phyloP scores from a whole-genome alignment of 192 early-diverging fungal species.

The Coemansia umbellata region DNA sequence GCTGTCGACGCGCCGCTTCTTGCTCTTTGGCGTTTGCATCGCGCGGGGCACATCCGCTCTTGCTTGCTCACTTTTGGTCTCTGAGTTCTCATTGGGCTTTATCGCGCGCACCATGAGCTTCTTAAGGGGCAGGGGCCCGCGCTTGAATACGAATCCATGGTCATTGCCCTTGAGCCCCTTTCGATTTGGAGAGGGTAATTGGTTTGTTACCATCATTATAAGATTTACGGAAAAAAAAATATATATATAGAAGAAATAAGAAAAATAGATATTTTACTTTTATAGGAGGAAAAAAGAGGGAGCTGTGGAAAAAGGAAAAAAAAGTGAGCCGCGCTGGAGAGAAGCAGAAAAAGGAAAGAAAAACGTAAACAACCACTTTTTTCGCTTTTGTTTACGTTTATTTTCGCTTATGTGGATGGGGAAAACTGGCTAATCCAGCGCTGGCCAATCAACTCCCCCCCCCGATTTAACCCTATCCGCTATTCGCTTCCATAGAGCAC shows the following conservation, averaged over 20 bases:
- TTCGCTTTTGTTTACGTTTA: conserved; percentile 20
- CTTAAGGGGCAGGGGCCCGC: conserved; percentile 2
- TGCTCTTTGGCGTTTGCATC: background rate
- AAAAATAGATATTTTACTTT: conserved; percentile 5
- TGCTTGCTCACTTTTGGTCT: background rate
- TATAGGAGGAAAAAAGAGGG: conserved; percentile 4
- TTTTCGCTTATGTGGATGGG: background rate
- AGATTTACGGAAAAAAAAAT: conserved; percentile 1
- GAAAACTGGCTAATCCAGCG: background rate
- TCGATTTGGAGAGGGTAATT: background rate
- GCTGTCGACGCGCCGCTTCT: too few relatives aligned
- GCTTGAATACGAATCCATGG: conserved; percentile 46
- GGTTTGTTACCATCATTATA: conserved; percentile 6
- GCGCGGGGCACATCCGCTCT: background rate
- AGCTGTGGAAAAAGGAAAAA: background rate
- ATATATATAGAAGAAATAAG: conserved; percentile 2
- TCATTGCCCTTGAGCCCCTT: conserved; percentile 42
- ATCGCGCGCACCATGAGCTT: conserved; percentile 1
- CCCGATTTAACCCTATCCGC: too few relatives aligned
- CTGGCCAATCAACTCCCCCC: background rate
- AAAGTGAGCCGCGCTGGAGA: too few relatives aligned
- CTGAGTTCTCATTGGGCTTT: conserved; percentile 11
- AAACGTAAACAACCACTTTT: conserved; percentile 2
- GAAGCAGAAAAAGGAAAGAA: conserved; percentile 3
- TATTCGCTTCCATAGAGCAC: too few relatives aligned